Base-by-base conservation (phyloP, 768 basidiomycete genomes). In the Mycena olivaceomarginata region DNA sequence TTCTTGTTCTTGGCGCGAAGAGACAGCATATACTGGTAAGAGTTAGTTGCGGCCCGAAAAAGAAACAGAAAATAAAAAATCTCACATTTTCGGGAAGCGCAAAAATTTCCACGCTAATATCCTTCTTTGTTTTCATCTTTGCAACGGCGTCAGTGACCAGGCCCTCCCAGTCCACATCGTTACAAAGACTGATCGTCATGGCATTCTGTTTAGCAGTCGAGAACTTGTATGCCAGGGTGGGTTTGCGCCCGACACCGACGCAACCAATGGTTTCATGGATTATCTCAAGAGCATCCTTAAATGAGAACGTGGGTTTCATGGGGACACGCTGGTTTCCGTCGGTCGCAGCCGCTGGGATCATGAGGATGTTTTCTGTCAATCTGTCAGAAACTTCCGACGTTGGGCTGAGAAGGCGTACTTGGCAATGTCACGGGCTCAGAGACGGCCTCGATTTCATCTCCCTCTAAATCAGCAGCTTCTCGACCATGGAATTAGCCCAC, bases 31-130 rank as follows among this genome's bases (percentile, higher is more conserved):
- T 43, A 6, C n/a, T n/a, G n/a, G n/a, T n/a, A n/a, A 43, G 43
- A 43, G n/a, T n/a, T n/a, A n/a, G n/a, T 43, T 43, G 43, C 43
- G 43, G 12, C 12, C 43, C 6, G 43, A 43, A 43, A 6, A 43
- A 43, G n/a, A n/a, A 2, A 25, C 25, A 45, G 43, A 45, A 45
- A 13, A 45, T 10, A 45, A 13, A 13, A 45, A 12, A 18, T 20
- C 73, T n/a, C 25, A 75, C 67, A 15, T 75, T 57, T 7, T 75
- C 73, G 12, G 73, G 72, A 39, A 60, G 37, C 59, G 39, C 59
- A 22, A 25, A 59, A 37, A 59, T 59, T 11, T 31, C 15, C 4
- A 25, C 9, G 13, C 57, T 59, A 11, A 59, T 12, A 59, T 59
- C 57, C 22, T 59, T 59, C 25, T 59, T 59, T 5, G 57, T 59